Conservation (phyloP, 176 grass and related monocot species). For the Oryza meridionalis region DNA sequence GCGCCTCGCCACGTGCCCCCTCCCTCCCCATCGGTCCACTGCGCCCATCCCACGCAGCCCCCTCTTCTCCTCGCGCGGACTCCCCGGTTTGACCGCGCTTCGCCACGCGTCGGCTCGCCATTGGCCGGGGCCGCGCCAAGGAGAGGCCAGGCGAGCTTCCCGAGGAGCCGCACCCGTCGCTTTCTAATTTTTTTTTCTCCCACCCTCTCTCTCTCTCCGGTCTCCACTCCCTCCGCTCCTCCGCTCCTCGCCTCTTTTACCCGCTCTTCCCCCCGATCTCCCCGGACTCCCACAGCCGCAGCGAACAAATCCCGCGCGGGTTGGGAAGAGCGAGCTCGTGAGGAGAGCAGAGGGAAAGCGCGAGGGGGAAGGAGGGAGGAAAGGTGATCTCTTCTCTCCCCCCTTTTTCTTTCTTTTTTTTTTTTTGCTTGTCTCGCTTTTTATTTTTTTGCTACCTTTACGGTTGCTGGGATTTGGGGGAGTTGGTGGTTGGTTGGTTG, state of each 20-base stretch:
- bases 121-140: constrained; percentile 14
- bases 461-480: background rate
- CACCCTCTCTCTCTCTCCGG: background rate
- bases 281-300: background rate
- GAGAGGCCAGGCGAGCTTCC: constrained; percentile 26
- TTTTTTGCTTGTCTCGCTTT: too few species aligned
- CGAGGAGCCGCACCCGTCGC: constrained; percentile 36
- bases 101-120: constrained; percentile 14
- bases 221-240: background rate
- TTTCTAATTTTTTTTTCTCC: background rate
- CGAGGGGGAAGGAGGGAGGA: background rate
- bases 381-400: background rate
- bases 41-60: background rate
- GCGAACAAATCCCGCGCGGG: background rate
- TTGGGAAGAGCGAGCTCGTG: background rate
- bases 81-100: constrained; percentile 23
- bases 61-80: background rate
- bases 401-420: fast-evolving
- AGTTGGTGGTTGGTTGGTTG: background rate
- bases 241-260: background rate
- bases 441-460: background rate
- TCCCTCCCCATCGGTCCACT: background rate
- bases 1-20: background rate
- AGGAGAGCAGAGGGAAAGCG: background rate
- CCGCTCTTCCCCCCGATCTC: background rate